Conservation (phyloP, 148 eudicot genomes). For the Cornus controversa region DNA sequence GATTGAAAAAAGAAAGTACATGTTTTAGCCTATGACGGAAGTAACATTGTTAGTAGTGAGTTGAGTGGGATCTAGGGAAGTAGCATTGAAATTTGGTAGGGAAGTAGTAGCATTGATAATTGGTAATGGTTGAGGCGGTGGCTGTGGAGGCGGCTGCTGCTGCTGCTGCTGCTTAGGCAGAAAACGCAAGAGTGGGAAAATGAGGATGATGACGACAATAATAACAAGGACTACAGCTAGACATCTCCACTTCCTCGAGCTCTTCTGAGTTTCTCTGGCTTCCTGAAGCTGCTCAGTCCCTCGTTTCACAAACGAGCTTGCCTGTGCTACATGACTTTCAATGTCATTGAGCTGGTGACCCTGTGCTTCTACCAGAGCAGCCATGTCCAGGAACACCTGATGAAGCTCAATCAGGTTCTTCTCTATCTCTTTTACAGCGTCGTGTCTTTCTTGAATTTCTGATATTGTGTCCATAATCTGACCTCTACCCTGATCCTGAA, state of each 20-base stretch:
- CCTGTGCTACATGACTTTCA: constrained; percentile 24
- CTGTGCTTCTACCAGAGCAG: constrained; percentile 28
- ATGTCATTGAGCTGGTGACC: constrained; percentile 19
- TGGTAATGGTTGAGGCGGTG: no score
- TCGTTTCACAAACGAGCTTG: constrained; percentile 25
- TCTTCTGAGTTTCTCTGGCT: constrained; percentile 17
- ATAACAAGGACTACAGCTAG: neutral
- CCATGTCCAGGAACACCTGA: constrained; percentile 25
- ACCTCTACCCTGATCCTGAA: constrained; percentile 10
- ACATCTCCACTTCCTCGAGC: constrained; percentile 23
- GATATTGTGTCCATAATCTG: constrained; percentile 3
- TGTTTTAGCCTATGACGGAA: no score
- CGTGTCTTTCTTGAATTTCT: constrained; percentile 4
- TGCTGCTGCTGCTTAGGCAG: neutral
- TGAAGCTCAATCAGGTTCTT: constrained; percentile 9
- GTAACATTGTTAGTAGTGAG: no score
- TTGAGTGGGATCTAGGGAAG: no score
- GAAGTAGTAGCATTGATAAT: no score
- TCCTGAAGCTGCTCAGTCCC: constrained; percentile 23
- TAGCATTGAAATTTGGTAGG: no score
- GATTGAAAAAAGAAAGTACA: no score
- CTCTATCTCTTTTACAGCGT: constrained; percentile 4
- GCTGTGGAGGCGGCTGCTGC: no score
- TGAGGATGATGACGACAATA: neutral
- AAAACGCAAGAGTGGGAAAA: neutral